Percentiles rank a stretch among this genome's conserved stretches.
Conservation (phyloP, 306 rosid genomes). For the Citrullus mucosospermus region DNA sequence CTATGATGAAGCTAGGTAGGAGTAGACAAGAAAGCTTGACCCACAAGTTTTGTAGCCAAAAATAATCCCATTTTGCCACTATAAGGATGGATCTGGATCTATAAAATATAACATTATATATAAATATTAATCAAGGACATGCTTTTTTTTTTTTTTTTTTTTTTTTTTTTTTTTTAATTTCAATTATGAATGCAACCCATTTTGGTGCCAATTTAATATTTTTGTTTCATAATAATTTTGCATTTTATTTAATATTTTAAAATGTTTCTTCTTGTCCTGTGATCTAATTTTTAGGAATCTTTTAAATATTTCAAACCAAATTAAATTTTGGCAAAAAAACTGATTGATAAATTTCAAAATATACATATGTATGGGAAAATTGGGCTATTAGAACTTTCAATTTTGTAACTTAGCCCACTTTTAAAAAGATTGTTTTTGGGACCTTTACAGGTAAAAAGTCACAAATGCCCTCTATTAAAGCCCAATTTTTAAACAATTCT, state of each 20-base stretch:
- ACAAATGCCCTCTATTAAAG: no score
- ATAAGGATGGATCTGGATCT: slow-evolving; percentile 3
- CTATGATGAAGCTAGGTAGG: background rate
- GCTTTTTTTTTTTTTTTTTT: background rate
- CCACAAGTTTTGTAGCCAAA: background rate
- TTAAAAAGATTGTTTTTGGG: no score
- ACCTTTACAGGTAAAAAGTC: no score
- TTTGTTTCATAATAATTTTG: background rate
- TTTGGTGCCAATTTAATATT: background rate
- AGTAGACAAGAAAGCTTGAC: background rate
- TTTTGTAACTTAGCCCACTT: no score
- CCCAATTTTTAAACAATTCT: no score
- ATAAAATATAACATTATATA: background rate
- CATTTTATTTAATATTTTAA: background rate
- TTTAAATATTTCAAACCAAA: no score
- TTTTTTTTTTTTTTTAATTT: background rate
- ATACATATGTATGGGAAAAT: no score
- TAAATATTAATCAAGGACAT: background rate
- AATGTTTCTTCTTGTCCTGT: background rate
- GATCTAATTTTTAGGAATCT: background rate
- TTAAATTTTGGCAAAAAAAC: background rate
- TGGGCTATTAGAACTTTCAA: no score
- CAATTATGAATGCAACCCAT: background rate
- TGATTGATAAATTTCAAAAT: background rate
- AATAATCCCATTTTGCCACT: background rate